Evolutionary conservation across 495 filamentous ascomycete species (phyloP).

Genomic region (Hypoxylon trugodes): DNA sequence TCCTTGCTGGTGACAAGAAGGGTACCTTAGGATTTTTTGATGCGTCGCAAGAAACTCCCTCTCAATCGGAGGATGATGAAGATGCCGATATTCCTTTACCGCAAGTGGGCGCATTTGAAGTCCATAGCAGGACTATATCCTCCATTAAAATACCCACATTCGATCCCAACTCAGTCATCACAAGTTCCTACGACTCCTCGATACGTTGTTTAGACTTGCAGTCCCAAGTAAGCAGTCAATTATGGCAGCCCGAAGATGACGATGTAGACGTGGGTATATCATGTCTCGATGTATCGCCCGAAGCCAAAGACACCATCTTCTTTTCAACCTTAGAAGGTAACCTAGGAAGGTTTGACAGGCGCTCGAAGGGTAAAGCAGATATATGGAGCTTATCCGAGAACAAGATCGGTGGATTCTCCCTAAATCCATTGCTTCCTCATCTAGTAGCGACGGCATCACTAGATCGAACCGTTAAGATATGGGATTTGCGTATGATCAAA

Average conservation of each 20-base stretch:
- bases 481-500: conserved; percentile 87
- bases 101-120: conserved; percentile 83
- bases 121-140: conserved; percentile 88
- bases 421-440: conserved; percentile 80
- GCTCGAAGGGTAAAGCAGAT: conserved; percentile 66
- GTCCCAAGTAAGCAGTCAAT: conserved; percentile 77
- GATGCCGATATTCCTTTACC: conserved; percentile 73
- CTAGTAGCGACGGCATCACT: conserved; percentile 90
- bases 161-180: conserved; percentile 77
- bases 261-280: conserved; percentile 80
- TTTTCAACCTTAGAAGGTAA: conserved; percentile 87
- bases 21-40: conserved; percentile 95
- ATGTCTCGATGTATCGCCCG: conserved; percentile 75
- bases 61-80: conserved; percentile 64
- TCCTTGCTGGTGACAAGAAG: conserved; percentile 97
- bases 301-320: conserved; percentile 77
- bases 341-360: conserved; percentile 81
- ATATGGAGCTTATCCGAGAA: conserved; percentile 84
- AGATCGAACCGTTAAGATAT: conserved; percentile 87
- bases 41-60: conserved; percentile 73
- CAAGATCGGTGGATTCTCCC: conserved; percentile 93
- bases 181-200: conserved; percentile 93
- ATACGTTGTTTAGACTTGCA: conserved; percentile 87
- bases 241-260: conserved; percentile 75
- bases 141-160: conserved; percentile 78